Percentiles rank a stretch among this genome's conserved stretches.
Conservation (phyloP, 352 stramenopile species). For the Phytophthora multivora region DNA sequence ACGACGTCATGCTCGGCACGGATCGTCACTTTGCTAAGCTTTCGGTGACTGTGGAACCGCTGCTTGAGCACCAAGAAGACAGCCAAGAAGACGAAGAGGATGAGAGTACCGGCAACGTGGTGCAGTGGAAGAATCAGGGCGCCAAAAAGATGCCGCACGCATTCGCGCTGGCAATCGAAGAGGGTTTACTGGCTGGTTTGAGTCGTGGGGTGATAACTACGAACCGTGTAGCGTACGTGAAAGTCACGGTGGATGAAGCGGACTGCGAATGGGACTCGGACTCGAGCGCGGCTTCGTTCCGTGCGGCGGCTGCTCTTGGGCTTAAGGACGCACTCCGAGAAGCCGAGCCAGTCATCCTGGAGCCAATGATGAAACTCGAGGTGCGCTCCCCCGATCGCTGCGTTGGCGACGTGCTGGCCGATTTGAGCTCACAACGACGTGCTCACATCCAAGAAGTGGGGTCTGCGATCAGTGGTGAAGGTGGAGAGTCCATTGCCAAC, state of each 20-base stretch:
- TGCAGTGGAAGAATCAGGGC: slow-evolving; percentile 57
- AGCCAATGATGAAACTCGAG: slow-evolving; percentile 83
- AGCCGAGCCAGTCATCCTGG: slow-evolving; percentile 60
- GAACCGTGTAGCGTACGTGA: slow-evolving; percentile 69
- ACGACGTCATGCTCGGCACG: slow-evolving; percentile 72
- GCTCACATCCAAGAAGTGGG: slow-evolving; percentile 72
- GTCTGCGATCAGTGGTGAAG: slow-evolving; percentile 30
- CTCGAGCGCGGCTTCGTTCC: slow-evolving; percentile 75
- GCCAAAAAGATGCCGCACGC: slow-evolving; percentile 68
- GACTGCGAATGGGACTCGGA: slow-evolving; percentile 65
- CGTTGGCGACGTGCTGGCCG: slow-evolving; percentile 75
- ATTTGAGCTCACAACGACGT: slow-evolving; percentile 74
- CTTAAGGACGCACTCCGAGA: slow-evolving; percentile 65
- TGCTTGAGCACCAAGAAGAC: slow-evolving; percentile 44
- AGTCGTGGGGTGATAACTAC: slow-evolving; percentile 65
- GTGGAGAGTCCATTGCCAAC: slow-evolving; percentile 14
- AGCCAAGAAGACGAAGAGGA: slow-evolving; percentile 18
- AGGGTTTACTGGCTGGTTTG: slow-evolving; percentile 59
- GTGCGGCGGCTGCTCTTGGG: slow-evolving; percentile 49
- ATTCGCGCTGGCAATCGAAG: slow-evolving; percentile 69
- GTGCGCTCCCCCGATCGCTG: slow-evolving; percentile 64
- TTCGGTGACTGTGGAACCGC: slow-evolving; percentile 49
- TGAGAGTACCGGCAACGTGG: slow-evolving; percentile 50
- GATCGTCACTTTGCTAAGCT: slow-evolving; percentile 80
- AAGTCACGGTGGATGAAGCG: slow-evolving; percentile 63